Percentiles rank a stretch among this genome's conserved stretches.
Conservation (phyloP, 148 eudicot genomes). For the Nepenthes gracilis region DNA sequence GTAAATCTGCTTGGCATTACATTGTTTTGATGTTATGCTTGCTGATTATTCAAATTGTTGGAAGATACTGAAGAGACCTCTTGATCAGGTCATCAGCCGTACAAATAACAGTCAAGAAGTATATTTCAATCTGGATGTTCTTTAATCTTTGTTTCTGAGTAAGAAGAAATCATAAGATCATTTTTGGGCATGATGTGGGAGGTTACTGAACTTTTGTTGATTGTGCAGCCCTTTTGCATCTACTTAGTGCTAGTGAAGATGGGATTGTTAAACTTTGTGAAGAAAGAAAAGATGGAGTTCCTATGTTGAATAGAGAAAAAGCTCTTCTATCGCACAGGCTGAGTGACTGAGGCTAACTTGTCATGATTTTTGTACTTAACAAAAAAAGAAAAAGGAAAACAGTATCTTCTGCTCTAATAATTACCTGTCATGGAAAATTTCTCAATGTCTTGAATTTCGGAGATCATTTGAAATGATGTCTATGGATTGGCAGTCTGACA, state of each 20-base stretch:
- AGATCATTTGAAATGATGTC: conserved; percentile 10
- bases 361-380: too few species aligned
- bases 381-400: conserved; percentile 3
- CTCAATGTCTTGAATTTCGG: conserved; percentile 1
- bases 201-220: conserved; percentile 88
- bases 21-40: conserved; percentile 70
- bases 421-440: not conserved
- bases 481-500: conserved; percentile 56
- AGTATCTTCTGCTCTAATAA: conserved; percentile 7
- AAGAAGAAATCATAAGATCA: conserved; percentile 74
- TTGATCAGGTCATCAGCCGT: conserved; percentile 65
- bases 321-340: conserved; percentile 61
- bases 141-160: conserved; percentile 64
- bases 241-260: conserved; percentile 81
- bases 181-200: conserved; percentile 88
- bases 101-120: conserved; percentile 45
- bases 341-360: conserved; percentile 59
- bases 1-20: conserved; percentile 74
- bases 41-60: conserved; percentile 65
- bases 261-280: conserved; percentile 73
- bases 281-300: conserved; percentile 56
- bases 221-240: conserved; percentile 98
- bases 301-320: conserved; percentile 54
- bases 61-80: conserved; percentile 77
- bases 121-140: conserved; percentile 78